These are phyloP conservation scores for Diaporthe destruens DNA, from an alignment of 2,329 filamentous ascomycete species.

Conservation along the genomic window DNA sequence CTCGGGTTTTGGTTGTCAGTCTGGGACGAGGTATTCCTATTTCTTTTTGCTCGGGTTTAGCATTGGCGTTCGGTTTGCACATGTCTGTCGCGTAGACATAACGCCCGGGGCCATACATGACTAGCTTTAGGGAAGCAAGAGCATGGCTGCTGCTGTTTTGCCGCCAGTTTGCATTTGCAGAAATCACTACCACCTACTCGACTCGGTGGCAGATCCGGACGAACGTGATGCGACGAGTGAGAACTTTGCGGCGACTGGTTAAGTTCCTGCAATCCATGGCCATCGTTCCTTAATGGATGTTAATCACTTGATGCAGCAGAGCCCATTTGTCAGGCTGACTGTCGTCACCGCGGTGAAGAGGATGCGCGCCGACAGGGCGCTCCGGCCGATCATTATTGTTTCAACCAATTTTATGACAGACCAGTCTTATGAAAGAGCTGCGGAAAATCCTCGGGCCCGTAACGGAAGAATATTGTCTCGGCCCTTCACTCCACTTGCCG, in stretches of 20 bases:
- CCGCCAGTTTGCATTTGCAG: not conserved
- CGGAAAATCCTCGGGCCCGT: slow-evolving; percentile 1
- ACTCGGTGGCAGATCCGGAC: not conserved
- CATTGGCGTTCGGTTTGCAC: slow-evolving; percentile 40
- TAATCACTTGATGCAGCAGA: not conserved
- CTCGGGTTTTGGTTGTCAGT: not conserved
- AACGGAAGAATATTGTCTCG: not conserved
- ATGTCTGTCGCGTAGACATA: slow-evolving; percentile 16
- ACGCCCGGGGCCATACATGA: slow-evolving; percentile 27
- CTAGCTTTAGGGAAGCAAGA: slow-evolving; percentile 18
- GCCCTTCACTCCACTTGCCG: slow-evolving; percentile 21
- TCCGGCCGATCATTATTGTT: slow-evolving; percentile 16
- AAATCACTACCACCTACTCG: slow-evolving; percentile 15
- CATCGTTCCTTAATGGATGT: not conserved
- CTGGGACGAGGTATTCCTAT: not conserved
- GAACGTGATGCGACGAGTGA: not conserved
- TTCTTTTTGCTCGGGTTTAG: slow-evolving; percentile 15
- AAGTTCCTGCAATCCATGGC: not conserved
- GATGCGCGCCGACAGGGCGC: slow-evolving; percentile 6
- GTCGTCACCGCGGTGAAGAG: not conserved
- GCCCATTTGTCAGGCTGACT: not conserved
- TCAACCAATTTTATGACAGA: slow-evolving; percentile 18
- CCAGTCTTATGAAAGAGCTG: slow-evolving; percentile 2
- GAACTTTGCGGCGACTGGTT: slow-evolving; percentile 1
- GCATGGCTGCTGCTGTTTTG: not conserved